These are phyloP conservation scores for Loxodes magnus DNA, from an alignment of 73 alveolate genomes.

Conservation along the genomic window DNA sequence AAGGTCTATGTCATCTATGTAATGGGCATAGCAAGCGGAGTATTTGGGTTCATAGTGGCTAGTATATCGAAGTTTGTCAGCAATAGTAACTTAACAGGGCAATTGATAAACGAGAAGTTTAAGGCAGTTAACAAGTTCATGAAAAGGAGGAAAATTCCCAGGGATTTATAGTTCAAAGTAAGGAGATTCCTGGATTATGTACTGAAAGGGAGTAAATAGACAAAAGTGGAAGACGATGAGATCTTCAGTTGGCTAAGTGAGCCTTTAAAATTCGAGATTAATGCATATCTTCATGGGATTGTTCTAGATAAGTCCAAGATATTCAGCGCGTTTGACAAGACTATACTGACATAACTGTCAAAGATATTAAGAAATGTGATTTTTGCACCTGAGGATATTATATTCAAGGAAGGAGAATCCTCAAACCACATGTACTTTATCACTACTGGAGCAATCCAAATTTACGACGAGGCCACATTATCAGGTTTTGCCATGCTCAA, in stretches of 20 bases:
- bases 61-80: slow-evolving; percentile 37
- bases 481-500: slow-evolving; percentile 37
- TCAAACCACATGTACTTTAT: slow-evolving; percentile 45
- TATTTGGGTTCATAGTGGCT: slow-evolving; percentile 57
- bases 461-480: slow-evolving; percentile 33
- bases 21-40: slow-evolving; percentile 56
- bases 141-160: slow-evolving; percentile 33
- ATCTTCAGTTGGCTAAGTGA: slow-evolving; percentile 21
- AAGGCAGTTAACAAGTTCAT: slow-evolving; percentile 42
- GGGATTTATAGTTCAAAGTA: slow-evolving; percentile 43
- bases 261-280: slow-evolving; percentile 24
- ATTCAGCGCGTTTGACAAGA: slow-evolving; percentile 20
- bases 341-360: slow-evolving; percentile 32
- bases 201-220: slow-evolving; percentile 35
- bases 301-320: slow-evolving; percentile 30
- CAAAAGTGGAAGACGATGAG: slow-evolving; percentile 33
- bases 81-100: slow-evolving; percentile 14
- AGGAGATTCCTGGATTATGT: slow-evolving; percentile 43
- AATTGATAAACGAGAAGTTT: slow-evolving; percentile 16
- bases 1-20: slow-evolving; percentile 34
- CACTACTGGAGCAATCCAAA: slow-evolving; percentile 36
- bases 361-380: slow-evolving; percentile 18
- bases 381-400: slow-evolving; percentile 36
- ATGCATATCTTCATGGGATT: slow-evolving; percentile 25
- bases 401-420: slow-evolving; percentile 32